These are phyloP conservation scores for Blepharisma japonicum DNA, from an alignment of 73 alveolate species.

Conservation along the genomic window DNA sequence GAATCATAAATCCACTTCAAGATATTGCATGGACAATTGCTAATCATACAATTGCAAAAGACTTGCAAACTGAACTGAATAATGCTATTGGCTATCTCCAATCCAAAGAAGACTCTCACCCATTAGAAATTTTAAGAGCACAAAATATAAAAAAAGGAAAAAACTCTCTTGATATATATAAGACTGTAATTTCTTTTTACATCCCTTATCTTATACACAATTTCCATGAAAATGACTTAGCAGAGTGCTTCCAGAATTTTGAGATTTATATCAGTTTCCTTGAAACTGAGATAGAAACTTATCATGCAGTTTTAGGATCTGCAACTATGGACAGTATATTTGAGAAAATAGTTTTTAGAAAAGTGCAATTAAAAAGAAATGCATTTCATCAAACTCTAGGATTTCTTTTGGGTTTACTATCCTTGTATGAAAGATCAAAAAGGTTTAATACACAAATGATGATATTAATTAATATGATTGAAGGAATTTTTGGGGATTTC, in stretches of 20 bases:
- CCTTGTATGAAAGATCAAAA: not conserved
- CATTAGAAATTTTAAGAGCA: not conserved
- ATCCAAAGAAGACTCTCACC: conserved; percentile 10
- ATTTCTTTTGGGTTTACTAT: not conserved
- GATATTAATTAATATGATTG: not conserved
- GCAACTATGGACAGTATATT: not conserved
- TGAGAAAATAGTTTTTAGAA: not conserved
- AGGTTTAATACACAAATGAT: not conserved
- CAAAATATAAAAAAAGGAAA: not conserved
- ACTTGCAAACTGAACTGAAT: not conserved
- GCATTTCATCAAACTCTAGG: not conserved
- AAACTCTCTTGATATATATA: not conserved
- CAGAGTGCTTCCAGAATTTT: not conserved
- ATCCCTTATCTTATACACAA: not conserved
- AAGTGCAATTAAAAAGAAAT: not conserved
- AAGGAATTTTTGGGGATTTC: not conserved
- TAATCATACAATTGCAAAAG: conserved; percentile 4
- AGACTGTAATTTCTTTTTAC: conserved; percentile 14
- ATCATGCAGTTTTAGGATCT: conserved; percentile 15
- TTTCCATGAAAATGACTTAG: not conserved
- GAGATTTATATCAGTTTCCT: not conserved
- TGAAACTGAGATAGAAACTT: not conserved
- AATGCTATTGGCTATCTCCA: not conserved
- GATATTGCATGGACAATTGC: not conserved
- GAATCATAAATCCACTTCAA: not conserved